Conservation (phyloP, 2,329 filamentous ascomycete species). For the Tolypocladium inflatum region DNA sequence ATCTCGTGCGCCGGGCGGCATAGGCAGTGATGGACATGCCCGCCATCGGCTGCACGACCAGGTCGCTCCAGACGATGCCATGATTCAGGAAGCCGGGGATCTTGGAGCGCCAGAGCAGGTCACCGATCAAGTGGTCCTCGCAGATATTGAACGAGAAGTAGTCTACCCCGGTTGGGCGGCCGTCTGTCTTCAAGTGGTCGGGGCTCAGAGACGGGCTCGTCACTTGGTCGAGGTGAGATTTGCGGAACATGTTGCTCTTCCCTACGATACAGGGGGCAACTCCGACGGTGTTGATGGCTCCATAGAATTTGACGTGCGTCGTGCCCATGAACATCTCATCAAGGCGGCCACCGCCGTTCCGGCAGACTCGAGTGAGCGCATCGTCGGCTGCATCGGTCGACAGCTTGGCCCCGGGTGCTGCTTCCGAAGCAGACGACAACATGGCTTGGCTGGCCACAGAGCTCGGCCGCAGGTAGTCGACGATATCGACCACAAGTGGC, state of each 20-base stretch:
- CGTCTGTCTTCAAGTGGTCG: slow-evolving; percentile 26
- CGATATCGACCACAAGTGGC: slow-evolving; percentile 75
- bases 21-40: slow-evolving; percentile 72
- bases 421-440: slow-evolving; percentile 23
- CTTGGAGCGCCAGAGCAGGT: slow-evolving; percentile 71
- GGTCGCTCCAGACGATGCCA: slow-evolving; percentile 71
- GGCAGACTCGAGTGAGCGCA: slow-evolving; percentile 18
- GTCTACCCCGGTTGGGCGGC: slow-evolving; percentile 62
- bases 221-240: slow-evolving; percentile 74
- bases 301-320: slow-evolving; percentile 94
- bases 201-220: slow-evolving; percentile 41
- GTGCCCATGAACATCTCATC: slow-evolving; percentile 95
- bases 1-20: slow-evolving; percentile 71
- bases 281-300: slow-evolving; percentile 86
- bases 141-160: slow-evolving; percentile 95
- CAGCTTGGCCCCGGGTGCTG: slow-evolving; percentile 17
- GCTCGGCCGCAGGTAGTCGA: slow-evolving; percentile 14
- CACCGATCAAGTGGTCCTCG: slow-evolving; percentile 93
- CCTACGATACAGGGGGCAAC: slow-evolving; percentile 90
- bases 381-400: slow-evolving; percentile 10
- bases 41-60: slow-evolving; percentile 83
- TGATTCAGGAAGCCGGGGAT: slow-evolving; percentile 66
- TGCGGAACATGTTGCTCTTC: slow-evolving; percentile 98
- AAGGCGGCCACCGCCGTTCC: slow-evolving; percentile 64
- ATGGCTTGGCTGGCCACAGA: slow-evolving; percentile 16